Base-by-base conservation (phyloP, 169 alveolate species). In the Babesia caballi region DNA sequence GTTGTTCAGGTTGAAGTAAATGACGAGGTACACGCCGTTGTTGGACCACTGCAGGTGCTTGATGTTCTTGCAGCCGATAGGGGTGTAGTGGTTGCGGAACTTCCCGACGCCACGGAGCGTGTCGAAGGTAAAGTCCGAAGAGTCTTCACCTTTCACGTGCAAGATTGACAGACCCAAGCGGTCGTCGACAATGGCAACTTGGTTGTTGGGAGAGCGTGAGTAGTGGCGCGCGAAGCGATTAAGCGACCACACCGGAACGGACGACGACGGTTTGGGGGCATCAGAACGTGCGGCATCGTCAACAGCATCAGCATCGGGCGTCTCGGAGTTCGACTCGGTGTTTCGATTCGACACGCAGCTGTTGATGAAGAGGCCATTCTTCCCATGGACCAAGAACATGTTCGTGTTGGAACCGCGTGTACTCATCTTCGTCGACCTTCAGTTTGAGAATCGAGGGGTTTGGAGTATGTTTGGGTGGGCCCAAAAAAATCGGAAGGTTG, bases 21-120 rank as follows among this genome's bases (percentile, higher is more conserved):
- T 74, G 19, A 52, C 82, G 69, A 78, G 27, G 46, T 78, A 78
- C 0, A 61, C 73, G 41, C 87, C 87, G 46, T 78, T 78, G 46
- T 66, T 52, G 23, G 87, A 78, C 87, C 87, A 78, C 52, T 78
- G 87, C 38, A 78, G 61, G 65, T 78, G 73, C 28, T 68, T 78
- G 25, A 78, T 78, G 69, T 78, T 78, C 51, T 78, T 78, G 63
- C 87, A 78, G 15, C 87, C 87, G 46, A 78, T 33, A 6, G 87
- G 87, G 33, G 82, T 78, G 69, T 78, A 78, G 38, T 68, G 57
- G 54, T 78, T 78, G 36, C 73, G 60, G 73, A 57, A 78, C 54
- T 78, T 78, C 23, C 87, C 87, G 15, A 78, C 87, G 44, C 87
- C 87, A 17, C 87, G 61, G 38, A 78, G 68, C 8, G 87, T 78